A percentile compares a stretch with the other conserved stretches of the same genome.
Evolutionary conservation across 495 filamentous ascomycete genomes (phyloP).

Genomic region (Lentithecium fluviatile): DNA sequence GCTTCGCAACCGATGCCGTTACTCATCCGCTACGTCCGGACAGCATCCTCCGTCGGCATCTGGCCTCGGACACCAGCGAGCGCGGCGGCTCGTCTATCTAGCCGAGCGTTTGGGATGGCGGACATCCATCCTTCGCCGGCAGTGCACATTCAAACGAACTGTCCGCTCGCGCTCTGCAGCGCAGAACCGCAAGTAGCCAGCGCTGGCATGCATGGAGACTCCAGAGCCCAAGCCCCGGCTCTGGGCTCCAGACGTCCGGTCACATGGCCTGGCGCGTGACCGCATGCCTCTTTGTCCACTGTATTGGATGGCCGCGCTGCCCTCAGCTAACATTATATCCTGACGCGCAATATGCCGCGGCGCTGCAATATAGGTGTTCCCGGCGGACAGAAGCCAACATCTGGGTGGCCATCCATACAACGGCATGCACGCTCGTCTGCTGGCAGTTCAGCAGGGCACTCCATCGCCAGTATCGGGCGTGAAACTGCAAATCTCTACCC

Average conservation of each 20-base stretch:
- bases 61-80: not conserved
- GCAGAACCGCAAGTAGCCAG: too few relatives aligned
- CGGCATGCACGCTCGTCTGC: not conserved
- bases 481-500: not conserved
- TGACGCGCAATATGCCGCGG: not conserved
- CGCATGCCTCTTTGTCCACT: not conserved
- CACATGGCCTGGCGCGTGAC: slow-evolving; percentile 25
- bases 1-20: slow-evolving; percentile 11
- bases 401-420: not conserved
- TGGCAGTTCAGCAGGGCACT: too few relatives aligned
- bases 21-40: not conserved
- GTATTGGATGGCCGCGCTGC: not conserved
- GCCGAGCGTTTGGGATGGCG: too few relatives aligned
- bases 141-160: too few relatives aligned
- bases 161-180: too few relatives aligned
- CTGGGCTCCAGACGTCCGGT: not conserved
- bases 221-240: not conserved
- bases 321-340: not conserved
- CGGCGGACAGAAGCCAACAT: not conserved
- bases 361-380: not conserved
- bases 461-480: not conserved
- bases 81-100: not conserved
- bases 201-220: too few relatives aligned
- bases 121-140: too few relatives aligned
- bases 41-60: too few relatives aligned